These are phyloP conservation scores for Fusarium anthophilum DNA, from an alignment of 2,329 filamentous ascomycete species.

Conservation along the genomic window DNA sequence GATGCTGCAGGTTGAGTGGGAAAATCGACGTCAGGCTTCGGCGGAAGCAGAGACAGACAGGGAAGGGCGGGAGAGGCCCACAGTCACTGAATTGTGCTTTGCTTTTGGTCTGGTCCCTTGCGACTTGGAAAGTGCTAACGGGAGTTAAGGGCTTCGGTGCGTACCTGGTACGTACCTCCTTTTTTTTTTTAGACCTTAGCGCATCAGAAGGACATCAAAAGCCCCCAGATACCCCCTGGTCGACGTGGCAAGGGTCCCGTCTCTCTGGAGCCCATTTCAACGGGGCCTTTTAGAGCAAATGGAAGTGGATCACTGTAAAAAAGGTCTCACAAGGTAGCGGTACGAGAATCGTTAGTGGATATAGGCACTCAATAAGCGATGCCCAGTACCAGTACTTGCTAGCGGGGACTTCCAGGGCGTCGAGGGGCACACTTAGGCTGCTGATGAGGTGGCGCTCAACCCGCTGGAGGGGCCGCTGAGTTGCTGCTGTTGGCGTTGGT, in stretches of 20 bases:
- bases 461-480: slow-evolving; percentile 29
- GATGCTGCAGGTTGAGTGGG: slow-evolving; percentile 32
- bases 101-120: slow-evolving; percentile 23
- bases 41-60: slow-evolving; percentile 12
- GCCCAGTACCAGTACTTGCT: slow-evolving; percentile 22
- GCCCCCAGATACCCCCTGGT: slow-evolving; percentile 27
- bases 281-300: slow-evolving; percentile 12
- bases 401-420: slow-evolving; percentile 10
- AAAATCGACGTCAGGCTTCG: slow-evolving; percentile 36
- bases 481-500: slow-evolving; percentile 13
- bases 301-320: slow-evolving; percentile 5
- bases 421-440: slow-evolving; percentile 18
- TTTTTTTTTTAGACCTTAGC: slow-evolving; percentile 21
- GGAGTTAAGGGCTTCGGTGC: slow-evolving; percentile 10
- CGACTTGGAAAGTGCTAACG: slow-evolving; percentile 12
- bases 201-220: slow-evolving; percentile 19
- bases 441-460: slow-evolving; percentile 33
- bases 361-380: neutral
- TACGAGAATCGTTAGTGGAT: slow-evolving; percentile 9
- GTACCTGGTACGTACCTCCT: slow-evolving; percentile 17
- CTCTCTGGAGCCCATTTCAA: slow-evolving; percentile 28
- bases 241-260: slow-evolving; percentile 35
- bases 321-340: slow-evolving; percentile 24
- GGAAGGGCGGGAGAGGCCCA: slow-evolving; percentile 33
- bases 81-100: slow-evolving; percentile 33